These are phyloP conservation scores for Diplocarpon rosae DNA, from an alignment of 2,329 filamentous ascomycete species.

Conservation along the genomic window DNA sequence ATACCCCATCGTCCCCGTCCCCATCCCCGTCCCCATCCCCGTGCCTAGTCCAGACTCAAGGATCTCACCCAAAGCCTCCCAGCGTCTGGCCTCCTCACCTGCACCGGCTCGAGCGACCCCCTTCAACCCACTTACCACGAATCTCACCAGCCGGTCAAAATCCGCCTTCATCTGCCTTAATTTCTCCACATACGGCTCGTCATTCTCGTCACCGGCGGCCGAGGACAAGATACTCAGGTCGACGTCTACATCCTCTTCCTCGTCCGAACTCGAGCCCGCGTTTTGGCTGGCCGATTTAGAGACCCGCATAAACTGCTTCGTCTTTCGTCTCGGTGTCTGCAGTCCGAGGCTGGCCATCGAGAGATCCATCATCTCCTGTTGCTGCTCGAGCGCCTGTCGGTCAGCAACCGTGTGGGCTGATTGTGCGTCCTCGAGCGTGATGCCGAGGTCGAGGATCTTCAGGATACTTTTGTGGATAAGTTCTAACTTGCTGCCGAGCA, in stretches of 20 bases:
- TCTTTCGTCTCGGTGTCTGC: conserved; percentile 23
- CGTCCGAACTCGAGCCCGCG: conserved; percentile 28
- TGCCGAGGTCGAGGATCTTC: conserved; percentile 64
- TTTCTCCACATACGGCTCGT: conserved; percentile 37
- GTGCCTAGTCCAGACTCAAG: conserved; percentile 43
- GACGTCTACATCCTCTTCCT: conserved; percentile 28
- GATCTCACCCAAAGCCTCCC: conserved; percentile 76
- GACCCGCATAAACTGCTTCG: conserved; percentile 11
- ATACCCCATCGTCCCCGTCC: not conserved
- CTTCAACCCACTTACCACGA: conserved; percentile 61
- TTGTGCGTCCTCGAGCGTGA: conserved; percentile 55
- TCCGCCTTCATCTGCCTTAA: conserved; percentile 48
- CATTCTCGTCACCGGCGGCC: conserved; percentile 15
- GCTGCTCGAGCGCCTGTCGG: conserved; percentile 15
- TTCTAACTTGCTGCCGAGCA: conserved; percentile 56
- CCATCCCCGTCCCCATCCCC: conserved; percentile 1
- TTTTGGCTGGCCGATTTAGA: conserved; percentile 21
- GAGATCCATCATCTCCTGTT: conserved; percentile 23
- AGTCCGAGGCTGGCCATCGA: conserved; percentile 26
- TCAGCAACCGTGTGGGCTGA: conserved; percentile 24
- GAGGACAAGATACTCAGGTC: conserved; percentile 30
- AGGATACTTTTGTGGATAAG: conserved; percentile 64
- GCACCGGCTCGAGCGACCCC: conserved; percentile 65
- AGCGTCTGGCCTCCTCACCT: conserved; percentile 43
- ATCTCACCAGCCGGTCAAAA: conserved; percentile 55